phyloP scores from a whole-genome alignment of 2,329 filamentous ascomycete genomes.

The Clonostachys rhizophaga region DNA sequence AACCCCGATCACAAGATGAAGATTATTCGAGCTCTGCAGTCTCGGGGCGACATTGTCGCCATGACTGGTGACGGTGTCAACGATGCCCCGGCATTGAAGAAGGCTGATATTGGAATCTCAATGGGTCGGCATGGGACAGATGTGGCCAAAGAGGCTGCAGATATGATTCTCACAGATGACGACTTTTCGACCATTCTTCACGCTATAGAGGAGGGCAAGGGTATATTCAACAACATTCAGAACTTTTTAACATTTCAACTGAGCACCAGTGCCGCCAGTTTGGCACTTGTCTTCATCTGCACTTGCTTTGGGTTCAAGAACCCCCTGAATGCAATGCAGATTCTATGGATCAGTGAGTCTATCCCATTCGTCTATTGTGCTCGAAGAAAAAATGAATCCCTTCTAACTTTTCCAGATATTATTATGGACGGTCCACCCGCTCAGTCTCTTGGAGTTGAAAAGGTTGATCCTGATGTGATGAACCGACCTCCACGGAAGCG shows the following conservation, averaged over 20 bases:
- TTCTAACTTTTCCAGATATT: slow-evolving; percentile 63
- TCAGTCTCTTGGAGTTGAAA: slow-evolving; percentile 93
- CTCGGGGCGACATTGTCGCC: slow-evolving; percentile 91
- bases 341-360: slow-evolving; percentile 94
- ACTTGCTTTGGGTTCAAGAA: slow-evolving; percentile 91
- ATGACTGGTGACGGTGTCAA: slow-evolving; percentile 99
- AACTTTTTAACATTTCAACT: slow-evolving; percentile 99
- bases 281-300: slow-evolving; percentile 88
- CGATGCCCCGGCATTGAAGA: slow-evolving; percentile 93
- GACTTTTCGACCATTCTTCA: slow-evolving; percentile 88
- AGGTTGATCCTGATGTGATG: slow-evolving; percentile 93
- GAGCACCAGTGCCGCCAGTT: slow-evolving; percentile 89
- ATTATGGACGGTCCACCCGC: slow-evolving; percentile 99
- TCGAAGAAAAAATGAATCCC: not conserved
- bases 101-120: slow-evolving; percentile 94
- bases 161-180: slow-evolving; percentile 88
- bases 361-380: not conserved
- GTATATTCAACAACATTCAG: slow-evolving; percentile 99
- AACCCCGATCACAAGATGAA: slow-evolving; percentile 98
- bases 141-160: slow-evolving; percentile 93
- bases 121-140: slow-evolving; percentile 96
- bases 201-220: slow-evolving; percentile 97
- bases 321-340: slow-evolving; percentile 98
- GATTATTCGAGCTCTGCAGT: slow-evolving; percentile 87
- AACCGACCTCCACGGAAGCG: slow-evolving; percentile 78